Percentiles rank a stretch among this genome's conserved stretches.
phyloP scores from a whole-genome alignment of 208 protist species.

The Leishmania tropica region DNA sequence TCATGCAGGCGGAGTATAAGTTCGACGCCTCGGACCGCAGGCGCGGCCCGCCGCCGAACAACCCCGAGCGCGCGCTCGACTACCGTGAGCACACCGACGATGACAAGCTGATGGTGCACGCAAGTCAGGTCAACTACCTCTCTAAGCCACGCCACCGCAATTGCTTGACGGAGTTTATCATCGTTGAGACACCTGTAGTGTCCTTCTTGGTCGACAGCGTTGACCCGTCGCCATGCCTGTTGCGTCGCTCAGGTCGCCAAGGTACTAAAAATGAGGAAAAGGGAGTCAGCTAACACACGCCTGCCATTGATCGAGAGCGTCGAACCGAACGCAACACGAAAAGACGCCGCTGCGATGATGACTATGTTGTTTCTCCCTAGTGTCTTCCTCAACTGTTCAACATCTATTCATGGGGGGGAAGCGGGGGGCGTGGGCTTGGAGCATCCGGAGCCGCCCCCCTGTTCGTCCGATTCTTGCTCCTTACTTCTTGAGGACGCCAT shows the following conservation, averaged over 20 bases:
- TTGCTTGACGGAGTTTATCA: not conserved
- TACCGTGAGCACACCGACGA: not conserved
- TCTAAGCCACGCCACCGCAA: not conserved
- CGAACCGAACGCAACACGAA: no score
- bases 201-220: constrained; percentile 17
- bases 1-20: not conserved
- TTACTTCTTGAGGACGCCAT: no score
- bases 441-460: no score
- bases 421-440: no score
- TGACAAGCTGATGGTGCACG: not conserved
- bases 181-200: constrained; percentile 9
- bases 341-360: no score
- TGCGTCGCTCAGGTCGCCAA: not conserved
- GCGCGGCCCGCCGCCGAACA: not conserved
- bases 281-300: not conserved
- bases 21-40: no score
- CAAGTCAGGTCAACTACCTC: not conserved
- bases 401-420: no score
- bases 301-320: no score
- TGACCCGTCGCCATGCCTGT: constrained; percentile 13
- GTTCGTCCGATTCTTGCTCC: no score
- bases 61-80: constrained; percentile 11
- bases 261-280: not conserved
- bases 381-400: no score
- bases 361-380: no score